phyloP scores from a whole-genome alignment of 768 basidiomycete species.

The Suillus placidus region DNA sequence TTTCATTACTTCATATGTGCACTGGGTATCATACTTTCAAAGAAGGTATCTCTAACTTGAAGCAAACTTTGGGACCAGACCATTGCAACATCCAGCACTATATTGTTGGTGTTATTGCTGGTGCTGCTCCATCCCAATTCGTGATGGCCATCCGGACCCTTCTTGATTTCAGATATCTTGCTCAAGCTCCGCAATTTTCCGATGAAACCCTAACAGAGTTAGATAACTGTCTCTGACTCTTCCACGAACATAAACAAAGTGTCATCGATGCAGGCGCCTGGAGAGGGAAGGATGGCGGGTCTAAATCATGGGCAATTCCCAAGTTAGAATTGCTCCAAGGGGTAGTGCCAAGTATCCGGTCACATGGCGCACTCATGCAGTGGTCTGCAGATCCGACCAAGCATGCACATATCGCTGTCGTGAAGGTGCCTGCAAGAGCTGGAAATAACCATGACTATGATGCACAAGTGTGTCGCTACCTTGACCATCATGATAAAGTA shows the following conservation, averaged over 20 bases:
- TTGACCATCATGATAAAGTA: background rate
- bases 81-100: conserved; percentile 39
- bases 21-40: conserved; percentile 39
- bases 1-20: conserved; percentile 38
- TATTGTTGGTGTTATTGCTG: conserved; percentile 39
- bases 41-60: conserved; percentile 43
- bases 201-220: conserved; percentile 25
- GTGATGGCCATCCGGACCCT: conserved; percentile 38
- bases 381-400: conserved; percentile 14
- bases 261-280: conserved; percentile 34
- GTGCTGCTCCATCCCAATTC: conserved; percentile 31
- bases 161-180: conserved; percentile 41
- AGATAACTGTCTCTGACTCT: conserved; percentile 25
- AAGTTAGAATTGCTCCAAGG: conserved; percentile 16
- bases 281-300: conserved; percentile 20
- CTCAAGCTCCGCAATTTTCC: conserved; percentile 33
- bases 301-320: conserved; percentile 8
- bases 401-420: background rate
- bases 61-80: conserved; percentile 44
- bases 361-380: conserved; percentile 7
- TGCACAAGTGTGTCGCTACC: conserved; percentile 4
- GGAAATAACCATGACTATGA: conserved; percentile 11
- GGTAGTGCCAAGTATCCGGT: conserved; percentile 5
- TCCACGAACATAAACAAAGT: conserved; percentile 37
- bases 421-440: conserved; percentile 8